Conservation (phyloP, 805 yeast genomes). For the Candida insectalens region DNA sequence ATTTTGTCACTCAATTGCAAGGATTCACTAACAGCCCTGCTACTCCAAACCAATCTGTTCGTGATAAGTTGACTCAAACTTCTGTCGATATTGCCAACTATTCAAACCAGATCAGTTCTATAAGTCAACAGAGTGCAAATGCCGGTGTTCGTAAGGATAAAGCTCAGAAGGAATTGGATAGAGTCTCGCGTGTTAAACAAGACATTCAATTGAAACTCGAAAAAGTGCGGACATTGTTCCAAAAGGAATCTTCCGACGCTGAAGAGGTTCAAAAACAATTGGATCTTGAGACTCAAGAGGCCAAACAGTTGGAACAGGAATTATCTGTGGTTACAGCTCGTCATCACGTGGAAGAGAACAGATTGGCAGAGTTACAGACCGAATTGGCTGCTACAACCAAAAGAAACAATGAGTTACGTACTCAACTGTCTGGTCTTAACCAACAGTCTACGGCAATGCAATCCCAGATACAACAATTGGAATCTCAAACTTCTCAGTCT, state of each 20-base stretch:
- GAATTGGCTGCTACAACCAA: slow-evolving; percentile 60
- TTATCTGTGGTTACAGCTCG: slow-evolving; percentile 72
- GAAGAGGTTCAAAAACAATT: slow-evolving; percentile 60
- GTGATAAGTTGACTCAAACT: slow-evolving; percentile 58
- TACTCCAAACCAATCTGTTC: slow-evolving; percentile 6
- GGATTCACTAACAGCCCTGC: slow-evolving; percentile 10
- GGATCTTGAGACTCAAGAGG: slow-evolving; percentile 50
- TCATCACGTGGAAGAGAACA: slow-evolving; percentile 57
- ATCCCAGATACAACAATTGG: slow-evolving; percentile 40
- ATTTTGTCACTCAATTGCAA: slow-evolving; percentile 2
- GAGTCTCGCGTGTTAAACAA: slow-evolving; percentile 53
- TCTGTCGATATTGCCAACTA: slow-evolving; percentile 80
- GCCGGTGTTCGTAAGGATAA: slow-evolving; percentile 61
- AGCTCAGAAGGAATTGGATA: slow-evolving; percentile 71
- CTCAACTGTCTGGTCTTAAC: slow-evolving; percentile 54
- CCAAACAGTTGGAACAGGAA: slow-evolving; percentile 61
- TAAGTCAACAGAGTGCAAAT: slow-evolving; percentile 63
- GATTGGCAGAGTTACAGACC: slow-evolving; percentile 50
- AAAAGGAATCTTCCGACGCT: slow-evolving; percentile 68
- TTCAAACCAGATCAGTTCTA: slow-evolving; percentile 73
- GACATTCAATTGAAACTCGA: slow-evolving; percentile 67
- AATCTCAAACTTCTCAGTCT: slow-evolving; percentile 50
- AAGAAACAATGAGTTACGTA: slow-evolving; percentile 56
- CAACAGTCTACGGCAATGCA: slow-evolving; percentile 56
- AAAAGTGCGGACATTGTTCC: slow-evolving; percentile 60